Evolutionary conservation across 768 basidiomycete species (phyloP), one percentile per base, ranked within the genome.

Genomic region (Clitopilus hobsonii): DNA sequence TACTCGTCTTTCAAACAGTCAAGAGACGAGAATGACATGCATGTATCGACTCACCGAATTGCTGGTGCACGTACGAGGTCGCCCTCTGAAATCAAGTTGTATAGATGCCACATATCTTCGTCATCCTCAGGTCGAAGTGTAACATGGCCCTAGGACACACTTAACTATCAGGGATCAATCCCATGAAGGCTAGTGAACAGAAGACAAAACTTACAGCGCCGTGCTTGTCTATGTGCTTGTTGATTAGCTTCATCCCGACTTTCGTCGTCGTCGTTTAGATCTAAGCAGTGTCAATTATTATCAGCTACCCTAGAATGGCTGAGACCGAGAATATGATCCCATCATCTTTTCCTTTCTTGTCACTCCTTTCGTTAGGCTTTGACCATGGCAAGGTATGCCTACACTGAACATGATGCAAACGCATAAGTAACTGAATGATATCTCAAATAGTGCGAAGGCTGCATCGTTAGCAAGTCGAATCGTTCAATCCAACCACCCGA

Each of bases 71-170:
- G 81, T 41, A 98, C 86, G 55, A 83, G 74, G 65, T 98, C 95
- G 16, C 90, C 91, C 74, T 88, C 78, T 60, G 91, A 84, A 53
- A 99, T 97, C 54, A 99, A 78, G 74, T 99, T 98, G 71, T 98
- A 99, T 25, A 98, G 78, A 78, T 99, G 97, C 95, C 96, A 99
- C 89, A 99, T 97, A 69, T 99, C 97, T 72, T 99, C 97, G 64
- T 98, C 94, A 62, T 98, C 95, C 69, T 99, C 94, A 4, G 96
- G 95, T 49, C 92, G 85, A 45, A 98, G 77, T n/a, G 85, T 92
- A 58, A 97, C 90, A 81, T 94, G 84, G 16, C 96, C 96, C 93
- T 95, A 63, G n/a, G n/a, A n/a, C 6, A 52, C 49, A 58, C 22
- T 45, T 23, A 38, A 55, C 61, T 70, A 64, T 69, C 59, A 68